Conservation (phyloP, 1,284 basidiomycete species). For the Boletus smithii region DNA sequence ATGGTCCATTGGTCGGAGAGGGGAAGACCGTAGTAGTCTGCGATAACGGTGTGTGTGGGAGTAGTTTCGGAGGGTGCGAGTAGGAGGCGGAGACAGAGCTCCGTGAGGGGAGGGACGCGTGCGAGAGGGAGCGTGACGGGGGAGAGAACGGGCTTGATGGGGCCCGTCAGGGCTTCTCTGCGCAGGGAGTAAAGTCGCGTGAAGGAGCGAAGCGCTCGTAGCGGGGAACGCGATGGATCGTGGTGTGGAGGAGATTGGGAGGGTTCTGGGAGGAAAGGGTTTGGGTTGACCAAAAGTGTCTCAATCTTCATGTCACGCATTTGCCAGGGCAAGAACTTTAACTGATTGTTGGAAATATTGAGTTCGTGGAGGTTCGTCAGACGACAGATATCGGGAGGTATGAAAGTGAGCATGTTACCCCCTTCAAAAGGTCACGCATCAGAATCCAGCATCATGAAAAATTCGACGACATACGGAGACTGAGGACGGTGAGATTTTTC, state of each 20-base stretch:
- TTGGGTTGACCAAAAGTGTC: slow-evolving; percentile 48
- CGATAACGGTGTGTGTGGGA: slow-evolving; percentile 31
- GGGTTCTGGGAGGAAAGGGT: slow-evolving; percentile 51
- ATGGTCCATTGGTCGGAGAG: slow-evolving; percentile 34
- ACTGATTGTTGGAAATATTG: slow-evolving; percentile 58
- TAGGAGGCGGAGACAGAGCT: slow-evolving; percentile 49
- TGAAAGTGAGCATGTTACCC: slow-evolving; percentile 46
- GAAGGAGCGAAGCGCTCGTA: slow-evolving; percentile 16
- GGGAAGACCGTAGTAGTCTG: slow-evolving; percentile 35
- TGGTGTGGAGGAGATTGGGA: not conserved
- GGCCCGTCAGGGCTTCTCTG: slow-evolving; percentile 15
- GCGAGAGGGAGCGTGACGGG: slow-evolving; percentile 22
- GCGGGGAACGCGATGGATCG: slow-evolving; percentile 4
- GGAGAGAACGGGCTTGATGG: slow-evolving; percentile 28
- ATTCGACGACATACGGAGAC: slow-evolving; percentile 28
- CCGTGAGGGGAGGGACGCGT: slow-evolving; percentile 45
- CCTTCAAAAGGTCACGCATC: slow-evolving; percentile 18
- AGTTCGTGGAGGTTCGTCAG: slow-evolving; percentile 56
- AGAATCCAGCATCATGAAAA: not conserved
- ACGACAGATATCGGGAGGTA: slow-evolving; percentile 64
- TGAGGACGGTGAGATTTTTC: slow-evolving; percentile 32
- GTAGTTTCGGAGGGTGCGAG: slow-evolving; percentile 32
- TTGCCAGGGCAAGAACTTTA: slow-evolving; percentile 64
- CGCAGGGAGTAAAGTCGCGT: slow-evolving; percentile 19
- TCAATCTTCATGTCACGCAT: slow-evolving; percentile 52